Conservation (phyloP, 2,329 filamentous ascomycete genomes). For the Nothomitra cinnamomea region DNA sequence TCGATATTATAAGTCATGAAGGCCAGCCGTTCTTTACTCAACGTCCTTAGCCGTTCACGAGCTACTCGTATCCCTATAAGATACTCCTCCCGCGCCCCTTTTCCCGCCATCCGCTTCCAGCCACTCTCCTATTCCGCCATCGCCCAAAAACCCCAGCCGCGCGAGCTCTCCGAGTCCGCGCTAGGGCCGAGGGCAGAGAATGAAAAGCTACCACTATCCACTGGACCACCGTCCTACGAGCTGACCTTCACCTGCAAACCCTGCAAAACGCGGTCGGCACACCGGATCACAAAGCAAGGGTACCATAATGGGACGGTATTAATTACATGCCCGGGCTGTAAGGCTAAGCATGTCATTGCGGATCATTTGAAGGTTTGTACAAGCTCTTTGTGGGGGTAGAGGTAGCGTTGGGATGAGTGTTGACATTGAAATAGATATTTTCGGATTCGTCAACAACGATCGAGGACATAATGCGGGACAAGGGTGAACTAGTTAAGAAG, state of each 20-base stretch:
- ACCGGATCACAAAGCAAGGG: slow-evolving; percentile 80
- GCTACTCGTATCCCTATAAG: too few species aligned
- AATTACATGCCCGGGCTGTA: slow-evolving; percentile 74
- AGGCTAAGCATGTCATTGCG: slow-evolving; percentile 76
- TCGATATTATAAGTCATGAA: too few species aligned
- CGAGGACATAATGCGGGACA: slow-evolving; percentile 60
- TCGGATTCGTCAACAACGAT: slow-evolving; percentile 52
- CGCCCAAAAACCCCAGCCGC: too few species aligned
- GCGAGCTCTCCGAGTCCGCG: too few species aligned
- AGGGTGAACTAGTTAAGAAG: slow-evolving; percentile 56
- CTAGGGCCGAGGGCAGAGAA: too few species aligned
- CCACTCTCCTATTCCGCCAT: too few species aligned
- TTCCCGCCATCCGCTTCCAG: too few species aligned
- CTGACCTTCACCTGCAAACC: slow-evolving; percentile 87
- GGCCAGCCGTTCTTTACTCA: too few species aligned
- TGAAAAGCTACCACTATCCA: neutral
- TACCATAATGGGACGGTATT: slow-evolving; percentile 84
- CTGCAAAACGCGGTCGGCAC: slow-evolving; percentile 63
- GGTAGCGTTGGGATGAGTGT: slow-evolving; percentile 5
- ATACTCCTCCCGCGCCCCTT: too few species aligned
- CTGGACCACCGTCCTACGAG: slow-evolving; percentile 52
- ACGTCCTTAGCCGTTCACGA: too few species aligned
- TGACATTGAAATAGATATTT: slow-evolving; percentile 39
- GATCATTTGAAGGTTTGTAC: slow-evolving; percentile 55
- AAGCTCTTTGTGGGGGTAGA: too few species aligned